These are phyloP conservation scores for Diplotaxis tenuifolia DNA, from an alignment of 345 rosid genomes.

Conservation along the genomic window DNA sequence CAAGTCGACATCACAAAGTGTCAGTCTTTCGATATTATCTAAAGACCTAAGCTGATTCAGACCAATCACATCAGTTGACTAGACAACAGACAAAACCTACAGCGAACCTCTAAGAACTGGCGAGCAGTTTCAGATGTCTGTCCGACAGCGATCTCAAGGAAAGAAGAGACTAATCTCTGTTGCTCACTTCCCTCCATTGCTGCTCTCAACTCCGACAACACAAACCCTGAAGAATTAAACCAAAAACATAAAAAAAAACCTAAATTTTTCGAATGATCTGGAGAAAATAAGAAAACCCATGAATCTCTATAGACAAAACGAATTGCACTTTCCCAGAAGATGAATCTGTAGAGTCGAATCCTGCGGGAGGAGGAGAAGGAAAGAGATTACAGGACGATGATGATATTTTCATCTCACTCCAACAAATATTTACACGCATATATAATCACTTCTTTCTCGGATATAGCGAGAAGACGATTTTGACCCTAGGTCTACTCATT, in stretches of 20 bases:
- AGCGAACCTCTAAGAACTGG: conserved; percentile 80
- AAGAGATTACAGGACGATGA: not conserved
- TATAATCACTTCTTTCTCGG: conserved; percentile 20
- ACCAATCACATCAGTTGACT: conserved; percentile 13
- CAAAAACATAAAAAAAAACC: not conserved
- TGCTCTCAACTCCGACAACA: conserved; percentile 7
- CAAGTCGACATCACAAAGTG: conserved; percentile 11
- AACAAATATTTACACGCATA: conserved; percentile 4
- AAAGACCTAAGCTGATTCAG: conserved; percentile 20
- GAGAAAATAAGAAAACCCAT: not conserved
- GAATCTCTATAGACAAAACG: not conserved
- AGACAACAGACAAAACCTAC: conserved; percentile 9
- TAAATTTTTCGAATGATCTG: not conserved
- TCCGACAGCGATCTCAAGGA: conserved; percentile 97
- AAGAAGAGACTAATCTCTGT: conserved; percentile 81
- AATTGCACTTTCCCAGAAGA: conserved; percentile 20
- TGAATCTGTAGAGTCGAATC: conserved; percentile 33
- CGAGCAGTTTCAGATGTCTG: conserved; percentile 86
- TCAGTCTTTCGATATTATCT: not conserved
- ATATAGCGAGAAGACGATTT: conserved; percentile 13
- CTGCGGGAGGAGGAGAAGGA: conserved; percentile 23
- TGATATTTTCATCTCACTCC: not conserved
- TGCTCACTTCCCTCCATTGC: conserved; percentile 56
- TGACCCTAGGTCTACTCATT: not conserved
- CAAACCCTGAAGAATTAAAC: conserved; percentile 4